Percentiles rank a stretch among this genome's conserved stretches.
Evolutionary conservation across 345 rosid species (phyloP).

Genomic region (Chamaenerion angustifolium): DNA sequence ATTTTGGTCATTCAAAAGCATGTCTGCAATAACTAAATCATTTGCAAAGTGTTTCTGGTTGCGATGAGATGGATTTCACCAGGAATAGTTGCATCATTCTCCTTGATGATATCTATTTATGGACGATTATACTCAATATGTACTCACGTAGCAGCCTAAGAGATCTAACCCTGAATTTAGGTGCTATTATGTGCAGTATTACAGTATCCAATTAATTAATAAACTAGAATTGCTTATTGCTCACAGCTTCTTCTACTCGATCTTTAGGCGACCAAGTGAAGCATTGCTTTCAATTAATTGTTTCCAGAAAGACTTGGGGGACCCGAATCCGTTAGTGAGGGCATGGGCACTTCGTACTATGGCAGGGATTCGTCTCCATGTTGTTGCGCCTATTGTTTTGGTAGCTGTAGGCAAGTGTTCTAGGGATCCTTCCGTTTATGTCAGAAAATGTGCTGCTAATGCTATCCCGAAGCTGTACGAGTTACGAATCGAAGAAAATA

Average conservation of each 20-base stretch:
- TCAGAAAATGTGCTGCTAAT: constrained; percentile 90
- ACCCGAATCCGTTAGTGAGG: constrained; percentile 83
- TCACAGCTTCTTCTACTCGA: constrained; percentile 3
- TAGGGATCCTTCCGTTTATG: constrained; percentile 87
- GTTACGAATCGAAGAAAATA: constrained; percentile 64
- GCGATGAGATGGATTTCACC: too few relatives aligned
- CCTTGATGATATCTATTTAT: too few relatives aligned
- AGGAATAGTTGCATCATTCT: too few relatives aligned
- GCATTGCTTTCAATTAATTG: constrained; percentile 87
- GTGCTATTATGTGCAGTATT: too few relatives aligned
- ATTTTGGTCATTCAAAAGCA: too few relatives aligned
- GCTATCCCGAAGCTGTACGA: constrained; percentile 90
- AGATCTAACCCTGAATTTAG: too few relatives aligned
- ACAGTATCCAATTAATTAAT: too few relatives aligned
- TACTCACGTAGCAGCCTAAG: too few relatives aligned
- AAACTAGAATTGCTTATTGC: neutral
- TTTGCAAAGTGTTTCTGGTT: too few relatives aligned
- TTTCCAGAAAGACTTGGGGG: constrained; percentile 95
- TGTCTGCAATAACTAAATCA: too few relatives aligned
- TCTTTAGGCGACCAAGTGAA: constrained; percentile 82
- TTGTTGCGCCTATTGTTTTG: constrained; percentile 75
- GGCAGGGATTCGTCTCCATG: constrained; percentile 89
- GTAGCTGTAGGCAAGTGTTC: constrained; percentile 79
- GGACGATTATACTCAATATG: too few relatives aligned
- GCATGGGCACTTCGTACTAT: constrained; percentile 98